Evolutionary conservation across 2,329 filamentous ascomycete genomes (phyloP), one percentile per base, ranked within the genome.

Genomic region (Colletotrichum orchidophilum): DNA sequence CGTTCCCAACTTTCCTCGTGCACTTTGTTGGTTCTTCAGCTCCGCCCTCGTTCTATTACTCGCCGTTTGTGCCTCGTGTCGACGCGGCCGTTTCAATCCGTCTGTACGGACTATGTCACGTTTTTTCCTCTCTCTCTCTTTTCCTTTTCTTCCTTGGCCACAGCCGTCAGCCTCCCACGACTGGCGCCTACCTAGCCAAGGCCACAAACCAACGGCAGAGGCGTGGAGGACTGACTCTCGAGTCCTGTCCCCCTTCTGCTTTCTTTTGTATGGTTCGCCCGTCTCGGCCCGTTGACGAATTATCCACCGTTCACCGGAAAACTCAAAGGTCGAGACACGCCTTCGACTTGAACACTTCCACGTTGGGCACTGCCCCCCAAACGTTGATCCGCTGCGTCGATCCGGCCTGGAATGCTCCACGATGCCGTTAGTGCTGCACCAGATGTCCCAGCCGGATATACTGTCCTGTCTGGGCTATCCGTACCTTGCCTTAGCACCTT

Each of bases 341-440:
- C 33, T 4, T 46, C 18, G 18, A 21, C 8, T 24, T 58, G 21
- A 24, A 42, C 21, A 18, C 4, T 29, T 35, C 26, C 26, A 24
- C 24, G n/a, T 39, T 42, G 29, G n/a, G n/a, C n/a, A n/a, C n/a
- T n/a, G n/a, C n/a, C 39, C 2, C 11, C 39, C n/a, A 27, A 29
- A 50, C 26, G n/a, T 4, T 59, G 12, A 66, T 31, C 50, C 63
- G 39, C 24, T 42, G 24, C 33, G 63, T 58, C 63, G 64, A 68
- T 71, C 68, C 39, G 59, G 64, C 53, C 68, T 59, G 53, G 64
- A 63, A 49, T 68, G 64, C 57, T 58, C 68, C 68, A 63, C 33
- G 57, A 61, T 8, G 39, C n/a, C 15, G 13, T 26, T 18, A 33
- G 57, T 29, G 24, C n/a, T 58, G 52, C 39, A 67, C 27, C 35